These are phyloP conservation scores for Benincasa hispida DNA, from an alignment of 306 rosid species.

Conservation along the genomic window DNA sequence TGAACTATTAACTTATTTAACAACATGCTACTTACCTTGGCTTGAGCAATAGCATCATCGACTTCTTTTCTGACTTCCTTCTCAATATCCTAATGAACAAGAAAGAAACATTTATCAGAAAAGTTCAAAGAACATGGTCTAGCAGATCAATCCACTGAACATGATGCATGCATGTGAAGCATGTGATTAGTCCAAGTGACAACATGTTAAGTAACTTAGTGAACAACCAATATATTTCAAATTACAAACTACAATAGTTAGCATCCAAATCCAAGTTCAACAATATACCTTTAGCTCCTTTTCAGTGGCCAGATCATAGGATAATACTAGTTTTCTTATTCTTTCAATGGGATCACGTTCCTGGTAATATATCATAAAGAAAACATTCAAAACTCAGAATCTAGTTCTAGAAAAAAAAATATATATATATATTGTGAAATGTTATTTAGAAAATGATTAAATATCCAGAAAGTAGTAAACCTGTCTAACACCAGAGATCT, in stretches of 20 bases:
- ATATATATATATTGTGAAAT: background rate
- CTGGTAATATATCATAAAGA: slow-evolving; percentile 25
- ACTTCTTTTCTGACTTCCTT: slow-evolving; percentile 71
- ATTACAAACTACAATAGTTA: background rate
- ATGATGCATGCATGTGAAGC: background rate
- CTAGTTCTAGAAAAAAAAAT: background rate
- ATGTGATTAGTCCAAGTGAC: background rate
- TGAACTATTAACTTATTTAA: background rate
- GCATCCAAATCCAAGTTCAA: background rate
- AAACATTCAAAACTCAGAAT: background rate
- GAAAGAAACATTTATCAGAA: background rate
- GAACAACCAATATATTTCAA: background rate
- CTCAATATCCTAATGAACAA: slow-evolving; percentile 54
- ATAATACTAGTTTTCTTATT: slow-evolving; percentile 59
- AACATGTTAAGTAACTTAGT: background rate
- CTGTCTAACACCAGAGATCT: slow-evolving; percentile 94
- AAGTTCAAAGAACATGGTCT: background rate
- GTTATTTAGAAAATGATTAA: background rate
- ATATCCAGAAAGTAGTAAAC: slow-evolving; percentile 18
- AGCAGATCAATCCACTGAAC: background rate
- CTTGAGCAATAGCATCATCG: slow-evolving; percentile 86
- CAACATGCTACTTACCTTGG: slow-evolving; percentile 51
- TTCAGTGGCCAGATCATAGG: slow-evolving; percentile 69
- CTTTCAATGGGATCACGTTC: slow-evolving; percentile 98
- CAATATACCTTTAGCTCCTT: slow-evolving; percentile 77